Percentiles rank a stretch among this genome's conserved stretches.
Evolutionary conservation across 495 filamentous ascomycete species (phyloP).

Genomic region (Podospora appendiculata): DNA sequence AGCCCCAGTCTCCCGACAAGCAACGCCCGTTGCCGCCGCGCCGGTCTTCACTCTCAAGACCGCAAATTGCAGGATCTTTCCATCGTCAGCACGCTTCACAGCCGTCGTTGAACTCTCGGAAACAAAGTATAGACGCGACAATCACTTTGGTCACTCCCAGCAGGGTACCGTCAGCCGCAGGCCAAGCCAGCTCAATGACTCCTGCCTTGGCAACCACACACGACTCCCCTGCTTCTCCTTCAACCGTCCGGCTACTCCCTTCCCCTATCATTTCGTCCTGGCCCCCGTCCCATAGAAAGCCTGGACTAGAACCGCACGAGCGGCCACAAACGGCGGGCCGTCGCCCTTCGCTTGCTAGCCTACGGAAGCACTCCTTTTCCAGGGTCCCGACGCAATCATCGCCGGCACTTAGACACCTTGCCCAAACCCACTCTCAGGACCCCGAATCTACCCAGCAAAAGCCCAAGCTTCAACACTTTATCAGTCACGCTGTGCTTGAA

Average conservation of each 20-base stretch:
- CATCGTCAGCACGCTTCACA: neutral
- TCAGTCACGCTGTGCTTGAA: neutral
- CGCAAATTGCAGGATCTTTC: neutral
- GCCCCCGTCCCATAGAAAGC: constrained; percentile 1
- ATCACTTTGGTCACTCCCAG: neutral
- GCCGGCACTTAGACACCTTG: constrained; percentile 7
- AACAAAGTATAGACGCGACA: neutral
- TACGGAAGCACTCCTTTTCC: constrained; percentile 11
- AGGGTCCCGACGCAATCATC: constrained; percentile 11
- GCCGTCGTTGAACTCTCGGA: neutral
- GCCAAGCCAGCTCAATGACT: neutral
- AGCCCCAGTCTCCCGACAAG: neutral
- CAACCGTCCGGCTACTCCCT: neutral
- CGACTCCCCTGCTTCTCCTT: neutral
- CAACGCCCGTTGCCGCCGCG: neutral
- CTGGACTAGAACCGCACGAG: neutral
- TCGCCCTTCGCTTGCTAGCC: constrained; percentile 9
- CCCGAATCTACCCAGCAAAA: neutral
- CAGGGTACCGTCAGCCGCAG: neutral
- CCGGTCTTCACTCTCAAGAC: neutral
- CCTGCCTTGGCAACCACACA: neutral
- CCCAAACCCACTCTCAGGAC: constrained; percentile 5
- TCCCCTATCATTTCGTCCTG: neutral
- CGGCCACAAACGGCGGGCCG: neutral
- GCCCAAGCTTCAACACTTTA: neutral